A percentile compares a stretch with the other conserved stretches of the same genome.
phyloP scores from a whole-genome alignment of 371 early-diverging fungal genomes.

The Rhizomucor miehei region DNA sequence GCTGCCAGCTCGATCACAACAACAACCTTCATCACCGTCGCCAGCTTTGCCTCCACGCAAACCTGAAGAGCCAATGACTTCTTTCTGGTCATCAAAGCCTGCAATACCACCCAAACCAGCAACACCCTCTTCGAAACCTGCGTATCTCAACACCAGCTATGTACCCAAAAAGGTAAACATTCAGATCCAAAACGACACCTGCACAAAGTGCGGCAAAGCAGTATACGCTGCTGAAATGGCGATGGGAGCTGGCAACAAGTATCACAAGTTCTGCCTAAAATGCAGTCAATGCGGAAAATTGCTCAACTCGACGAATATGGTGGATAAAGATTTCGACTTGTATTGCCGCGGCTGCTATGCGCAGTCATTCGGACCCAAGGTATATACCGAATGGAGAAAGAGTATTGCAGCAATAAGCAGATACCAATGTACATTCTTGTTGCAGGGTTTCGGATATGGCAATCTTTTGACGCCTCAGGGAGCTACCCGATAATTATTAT shows the following conservation, averaged over 20 bases:
- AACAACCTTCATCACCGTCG: slow-evolving; percentile 6
- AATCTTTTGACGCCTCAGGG: slow-evolving; percentile 14
- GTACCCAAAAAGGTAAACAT: slow-evolving; percentile 42
- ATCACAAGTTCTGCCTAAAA: slow-evolving; percentile 44
- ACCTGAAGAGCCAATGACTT: slow-evolving; percentile 12
- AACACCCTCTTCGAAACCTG: slow-evolving; percentile 8
- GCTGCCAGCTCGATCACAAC: slow-evolving; percentile 12
- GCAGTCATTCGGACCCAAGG: slow-evolving; percentile 43
- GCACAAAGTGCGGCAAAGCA: slow-evolving; percentile 40
- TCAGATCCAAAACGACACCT: slow-evolving; percentile 34
- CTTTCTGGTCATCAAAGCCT: slow-evolving; percentile 11
- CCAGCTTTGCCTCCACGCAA: background rate
- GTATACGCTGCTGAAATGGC: slow-evolving; percentile 51
- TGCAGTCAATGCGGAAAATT: slow-evolving; percentile 43
- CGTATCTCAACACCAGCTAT: slow-evolving; percentile 29
- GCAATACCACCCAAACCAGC: slow-evolving; percentile 1
- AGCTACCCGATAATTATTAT: slow-evolving; percentile 12
- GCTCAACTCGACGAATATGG: slow-evolving; percentile 48
- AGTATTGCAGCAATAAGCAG: background rate
- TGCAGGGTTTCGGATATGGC: slow-evolving; percentile 13
- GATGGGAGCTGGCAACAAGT: slow-evolving; percentile 49
- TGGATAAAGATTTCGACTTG: slow-evolving; percentile 40
- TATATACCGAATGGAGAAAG: slow-evolving; percentile 2
- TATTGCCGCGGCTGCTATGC: slow-evolving; percentile 49
- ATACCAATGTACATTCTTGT: no score